Evolutionary conservation across 495 filamentous ascomycete genomes (phyloP).

Genomic region (Penicillium angulare): DNA sequence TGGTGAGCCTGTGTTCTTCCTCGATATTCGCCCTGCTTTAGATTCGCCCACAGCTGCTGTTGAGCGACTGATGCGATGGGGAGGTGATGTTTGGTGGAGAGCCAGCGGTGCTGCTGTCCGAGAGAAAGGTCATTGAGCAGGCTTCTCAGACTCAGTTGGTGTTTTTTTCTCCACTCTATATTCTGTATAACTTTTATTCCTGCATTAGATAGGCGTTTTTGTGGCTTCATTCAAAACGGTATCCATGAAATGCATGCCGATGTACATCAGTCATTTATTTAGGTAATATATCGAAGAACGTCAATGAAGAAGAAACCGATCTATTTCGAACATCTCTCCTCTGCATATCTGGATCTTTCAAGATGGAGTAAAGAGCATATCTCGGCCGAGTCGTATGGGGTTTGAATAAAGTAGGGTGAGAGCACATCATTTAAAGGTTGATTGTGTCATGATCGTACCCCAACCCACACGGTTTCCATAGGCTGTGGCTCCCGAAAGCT

Average conservation of each 20-base stretch:
- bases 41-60: constrained; percentile 75
- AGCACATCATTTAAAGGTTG: constrained; percentile 1
- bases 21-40: constrained; percentile 95
- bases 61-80: constrained; percentile 86
- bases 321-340: too few species aligned
- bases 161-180: constrained; percentile 28
- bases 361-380: not conserved
- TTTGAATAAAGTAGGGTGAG: too few species aligned
- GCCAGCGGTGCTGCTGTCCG: constrained; percentile 72
- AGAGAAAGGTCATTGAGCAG: constrained; percentile 21
- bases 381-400: not conserved
- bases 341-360: too few species aligned
- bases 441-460: constrained; percentile 3
- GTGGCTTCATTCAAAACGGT: not conserved
- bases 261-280: too few species aligned
- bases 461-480: not conserved
- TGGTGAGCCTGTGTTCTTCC: constrained; percentile 92
- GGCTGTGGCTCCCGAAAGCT: not conserved
- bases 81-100: constrained; percentile 88
- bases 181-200: constrained; percentile 22
- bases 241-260: not conserved
- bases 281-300: too few species aligned
- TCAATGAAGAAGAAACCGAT: not conserved
- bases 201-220: constrained; percentile 31
- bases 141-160: not conserved